Evolutionary conservation across 192 early-diverging fungal species (phyloP).

Genomic region (Chytriomyces sp.): DNA sequence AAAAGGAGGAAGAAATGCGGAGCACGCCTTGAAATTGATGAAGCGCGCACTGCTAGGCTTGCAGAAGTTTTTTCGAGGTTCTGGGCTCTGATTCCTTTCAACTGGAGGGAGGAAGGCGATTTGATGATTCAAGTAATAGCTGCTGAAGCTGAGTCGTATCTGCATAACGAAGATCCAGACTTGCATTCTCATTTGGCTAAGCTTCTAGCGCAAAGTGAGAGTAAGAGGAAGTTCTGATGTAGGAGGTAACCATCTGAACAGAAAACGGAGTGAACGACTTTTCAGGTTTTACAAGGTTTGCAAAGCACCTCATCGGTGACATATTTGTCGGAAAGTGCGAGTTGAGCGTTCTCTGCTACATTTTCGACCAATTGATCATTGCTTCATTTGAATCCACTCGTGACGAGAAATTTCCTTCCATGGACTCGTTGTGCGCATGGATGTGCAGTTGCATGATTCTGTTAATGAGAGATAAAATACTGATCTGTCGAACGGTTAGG

Average conservation of each 20-base stretch:
- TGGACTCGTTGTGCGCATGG: conserved; percentile 29
- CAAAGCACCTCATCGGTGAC: conserved; percentile 12
- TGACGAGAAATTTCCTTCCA: conserved; percentile 26
- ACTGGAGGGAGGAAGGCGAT: conserved; percentile 25
- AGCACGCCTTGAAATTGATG: conserved; percentile 7
- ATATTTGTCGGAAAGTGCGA: conserved; percentile 23
- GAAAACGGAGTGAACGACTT: conserved; percentile 3
- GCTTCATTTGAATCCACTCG: conserved; percentile 25
- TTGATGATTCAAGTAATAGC: conserved; percentile 18
- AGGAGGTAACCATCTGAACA: no score
- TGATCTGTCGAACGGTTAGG: conserved; percentile 24
- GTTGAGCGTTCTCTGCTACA: conserved; percentile 22
- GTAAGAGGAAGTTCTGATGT: no score
- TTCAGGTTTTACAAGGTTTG: conserved; percentile 13
- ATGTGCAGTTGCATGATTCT: conserved; percentile 27
- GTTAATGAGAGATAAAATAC: conserved; percentile 18
- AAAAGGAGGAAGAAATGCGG: conserved; percentile 2
- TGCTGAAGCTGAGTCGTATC: conserved; percentile 13
- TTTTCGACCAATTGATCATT: conserved; percentile 24
- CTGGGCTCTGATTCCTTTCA: conserved; percentile 21
- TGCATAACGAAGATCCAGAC: conserved; percentile 21
- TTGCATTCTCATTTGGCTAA: conserved; percentile 6
- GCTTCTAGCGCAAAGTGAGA: conserved; percentile 9
- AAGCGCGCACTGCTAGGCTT: conserved; percentile 16
- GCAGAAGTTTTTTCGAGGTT: conserved; percentile 22